phyloP scores from a whole-genome alignment of 352 stramenopile genomes.

The Peronospora destructor region DNA sequence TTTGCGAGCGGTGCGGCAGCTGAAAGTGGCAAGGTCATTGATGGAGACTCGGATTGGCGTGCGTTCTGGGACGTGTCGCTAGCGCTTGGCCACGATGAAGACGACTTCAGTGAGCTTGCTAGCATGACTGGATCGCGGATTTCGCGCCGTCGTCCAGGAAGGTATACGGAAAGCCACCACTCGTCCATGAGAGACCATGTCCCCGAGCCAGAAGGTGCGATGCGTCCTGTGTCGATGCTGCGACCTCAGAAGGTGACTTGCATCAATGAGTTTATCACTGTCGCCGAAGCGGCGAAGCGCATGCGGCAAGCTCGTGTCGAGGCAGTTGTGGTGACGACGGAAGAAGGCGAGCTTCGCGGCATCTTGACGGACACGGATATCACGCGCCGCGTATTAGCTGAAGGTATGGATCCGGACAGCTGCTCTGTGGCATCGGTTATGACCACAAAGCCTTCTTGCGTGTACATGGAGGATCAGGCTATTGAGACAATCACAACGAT shows the following conservation, averaged over 20 bases:
- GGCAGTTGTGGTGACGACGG: slow-evolving; percentile 80
- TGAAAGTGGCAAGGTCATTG: slow-evolving; percentile 28
- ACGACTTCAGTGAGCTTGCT: slow-evolving; percentile 65
- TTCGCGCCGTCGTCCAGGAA: slow-evolving; percentile 31
- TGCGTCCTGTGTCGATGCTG: slow-evolving; percentile 75
- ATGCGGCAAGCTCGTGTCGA: slow-evolving; percentile 81
- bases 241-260: slow-evolving; percentile 71
- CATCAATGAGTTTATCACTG: slow-evolving; percentile 84
- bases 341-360: slow-evolving; percentile 71
- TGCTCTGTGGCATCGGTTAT: slow-evolving; percentile 79
- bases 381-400: slow-evolving; percentile 70
- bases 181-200: slow-evolving; percentile 45
- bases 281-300: slow-evolving; percentile 69
- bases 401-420: slow-evolving; percentile 73
- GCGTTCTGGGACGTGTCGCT: slow-evolving; percentile 87
- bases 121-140: slow-evolving; percentile 54
- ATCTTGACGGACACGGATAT: slow-evolving; percentile 87
- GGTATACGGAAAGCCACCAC: slow-evolving; percentile 35
- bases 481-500: slow-evolving; percentile 87
- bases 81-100: slow-evolving; percentile 62
- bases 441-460: slow-evolving; percentile 75
- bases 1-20: slow-evolving; percentile 64
- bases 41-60: slow-evolving; percentile 70
- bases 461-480: slow-evolving; percentile 71
- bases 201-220: slow-evolving; percentile 49